Evolutionary conservation across 768 basidiomycete species (phyloP).

Genomic region (Auricularia heimuer): DNA sequence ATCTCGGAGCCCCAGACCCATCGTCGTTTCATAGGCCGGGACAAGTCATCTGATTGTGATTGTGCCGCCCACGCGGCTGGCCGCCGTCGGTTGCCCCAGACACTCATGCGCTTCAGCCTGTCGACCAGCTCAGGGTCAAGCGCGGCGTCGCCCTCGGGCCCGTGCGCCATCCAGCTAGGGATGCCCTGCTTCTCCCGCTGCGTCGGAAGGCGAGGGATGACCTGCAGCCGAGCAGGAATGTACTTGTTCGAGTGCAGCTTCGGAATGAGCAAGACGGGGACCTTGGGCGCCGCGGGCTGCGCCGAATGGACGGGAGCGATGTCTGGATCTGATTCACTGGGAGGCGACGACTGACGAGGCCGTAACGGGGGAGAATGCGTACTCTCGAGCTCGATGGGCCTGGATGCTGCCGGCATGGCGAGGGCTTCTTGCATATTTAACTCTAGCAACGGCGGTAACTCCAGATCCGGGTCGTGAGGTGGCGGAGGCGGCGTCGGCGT

Average conservation of each 20-base stretch:
- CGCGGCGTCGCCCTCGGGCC: not conserved
- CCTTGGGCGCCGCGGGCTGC: not conserved
- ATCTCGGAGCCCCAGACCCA: not conserved
- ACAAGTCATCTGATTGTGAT: not conserved
- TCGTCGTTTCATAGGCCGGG: not conserved
- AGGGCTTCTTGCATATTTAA: too few species aligned
- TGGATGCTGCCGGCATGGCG: too few species aligned
- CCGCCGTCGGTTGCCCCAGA: not conserved
- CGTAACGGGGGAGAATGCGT: too few species aligned
- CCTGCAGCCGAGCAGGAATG: not conserved
- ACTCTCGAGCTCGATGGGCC: too few species aligned
- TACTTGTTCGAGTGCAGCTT: not conserved
- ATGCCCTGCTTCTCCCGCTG: not conserved
- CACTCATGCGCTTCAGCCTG: not conserved
- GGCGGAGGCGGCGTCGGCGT: too few species aligned
- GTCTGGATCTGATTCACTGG: too few species aligned
- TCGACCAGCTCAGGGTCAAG: not conserved
- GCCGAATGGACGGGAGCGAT: not conserved
- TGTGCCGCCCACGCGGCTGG: not conserved
- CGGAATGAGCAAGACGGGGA: not conserved
- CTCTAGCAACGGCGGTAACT: too few species aligned
- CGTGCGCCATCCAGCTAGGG: not conserved
- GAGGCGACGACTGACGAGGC: too few species aligned
- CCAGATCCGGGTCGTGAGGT: too few species aligned
- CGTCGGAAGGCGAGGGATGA: not conserved